phyloP scores from a whole-genome alignment of 495 filamentous ascomycete species.

The Astrothelium subdiscretum region DNA sequence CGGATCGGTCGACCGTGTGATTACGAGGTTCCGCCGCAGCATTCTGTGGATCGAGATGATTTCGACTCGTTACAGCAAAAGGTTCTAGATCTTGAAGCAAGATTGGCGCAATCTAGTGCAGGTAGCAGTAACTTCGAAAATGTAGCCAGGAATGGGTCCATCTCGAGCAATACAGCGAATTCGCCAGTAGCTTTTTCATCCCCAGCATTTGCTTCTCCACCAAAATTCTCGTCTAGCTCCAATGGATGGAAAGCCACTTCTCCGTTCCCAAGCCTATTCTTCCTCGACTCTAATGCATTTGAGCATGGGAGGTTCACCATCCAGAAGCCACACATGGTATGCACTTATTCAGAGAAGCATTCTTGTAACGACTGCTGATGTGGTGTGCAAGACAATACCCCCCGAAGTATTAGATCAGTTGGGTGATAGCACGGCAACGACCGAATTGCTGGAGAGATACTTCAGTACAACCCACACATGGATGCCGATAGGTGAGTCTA shows the following conservation, averaged over 20 bases:
- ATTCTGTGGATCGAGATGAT: constrained; percentile 25
- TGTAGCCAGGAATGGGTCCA: background rate
- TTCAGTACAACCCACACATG: constrained; percentile 11
- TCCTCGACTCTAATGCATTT: constrained; percentile 19
- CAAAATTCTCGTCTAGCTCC: background rate
- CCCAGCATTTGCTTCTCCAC: background rate
- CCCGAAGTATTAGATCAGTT: constrained; percentile 8
- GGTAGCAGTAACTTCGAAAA: constrained; percentile 5
- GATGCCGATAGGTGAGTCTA: constrained; percentile 6
- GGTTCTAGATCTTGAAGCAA: constrained; percentile 30
- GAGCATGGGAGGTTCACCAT: constrained; percentile 15
- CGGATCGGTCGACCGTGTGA: constrained; percentile 34
- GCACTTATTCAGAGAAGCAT: background rate
- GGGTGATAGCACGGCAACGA: constrained; percentile 8
- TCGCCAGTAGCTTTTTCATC: background rate
- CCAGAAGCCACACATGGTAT: constrained; percentile 6
- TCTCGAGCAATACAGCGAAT: background rate
- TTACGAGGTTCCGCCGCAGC: constrained; percentile 29
- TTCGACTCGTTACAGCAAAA: constrained; percentile 28
- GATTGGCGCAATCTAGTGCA: constrained; percentile 16
- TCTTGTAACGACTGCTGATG: background rate
- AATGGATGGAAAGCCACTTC: constrained; percentile 1
- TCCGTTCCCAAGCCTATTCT: constrained; percentile 16
- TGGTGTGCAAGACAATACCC: background rate
- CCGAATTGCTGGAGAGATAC: constrained; percentile 7